Evolutionary conservation across 1,284 basidiomycete species (phyloP), one percentile per base, ranked within the genome.

Genomic region (Ceratobasidium papillatum): DNA sequence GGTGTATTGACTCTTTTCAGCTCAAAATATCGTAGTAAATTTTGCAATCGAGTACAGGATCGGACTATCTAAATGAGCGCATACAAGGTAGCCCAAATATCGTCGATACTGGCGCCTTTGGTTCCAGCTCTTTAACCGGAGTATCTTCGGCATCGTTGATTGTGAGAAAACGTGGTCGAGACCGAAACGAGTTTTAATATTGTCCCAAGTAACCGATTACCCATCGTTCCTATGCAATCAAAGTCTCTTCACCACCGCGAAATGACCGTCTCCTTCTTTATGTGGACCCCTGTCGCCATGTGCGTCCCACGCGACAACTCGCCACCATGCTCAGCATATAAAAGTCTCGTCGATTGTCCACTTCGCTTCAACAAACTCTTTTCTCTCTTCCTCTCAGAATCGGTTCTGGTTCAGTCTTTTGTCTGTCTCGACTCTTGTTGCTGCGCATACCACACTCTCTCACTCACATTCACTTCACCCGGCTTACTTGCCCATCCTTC

Each of bases 371-470:
- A 71, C 68, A 61, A 30, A 32, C 38, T 14, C 56, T 30, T 32
- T 71, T 69, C 52, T 69, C 63, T 51, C 52, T 56, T 63, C 61
- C 43, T 68, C 32, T 54, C 61, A 63, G 41, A 59, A 54, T 71
- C 43, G 56, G 68, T 59, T 71, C 43, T 43, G 56, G 68, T 59
- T 71, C 43, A 25, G 30, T 52, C 51, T 61, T 38, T 30, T 49
- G 54, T 59, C 30, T 12, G 52, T 56, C 49, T 68, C 41, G 54
- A 25, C 38, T 63, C 30, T 25, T 71, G 41, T 27, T 71, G 41
- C 54, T 58, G 54, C 30, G 54, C 38, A 71, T 56, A 71, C 54
- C 41, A 71, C 68, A 59, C 43, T 71, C 68, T 71, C 68, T 71
- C 68, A 58, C 49, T 41, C 34, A 68, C 65, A 27, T 36, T 59